phyloP scores from a whole-genome alignment of 306 rosid genomes.

The Hylodesmum podocarpum region DNA sequence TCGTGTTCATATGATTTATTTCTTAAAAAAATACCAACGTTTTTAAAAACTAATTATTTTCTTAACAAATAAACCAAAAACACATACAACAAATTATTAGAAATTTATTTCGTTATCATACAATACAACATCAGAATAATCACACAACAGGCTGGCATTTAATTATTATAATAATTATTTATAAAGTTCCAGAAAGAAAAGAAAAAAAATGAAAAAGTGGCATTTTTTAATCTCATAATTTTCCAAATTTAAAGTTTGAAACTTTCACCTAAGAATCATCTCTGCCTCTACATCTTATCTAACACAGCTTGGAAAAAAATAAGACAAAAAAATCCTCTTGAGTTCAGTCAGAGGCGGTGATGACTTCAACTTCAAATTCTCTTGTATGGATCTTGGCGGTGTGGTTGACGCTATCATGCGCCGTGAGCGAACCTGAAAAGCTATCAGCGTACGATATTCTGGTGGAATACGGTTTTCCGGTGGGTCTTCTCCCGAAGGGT shows the following conservation, averaged over 20 bases:
- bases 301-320: background rate
- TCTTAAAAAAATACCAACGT: no score
- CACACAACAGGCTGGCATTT: no score
- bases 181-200: no score
- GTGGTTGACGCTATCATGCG: background rate
- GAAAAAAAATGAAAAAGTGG: no score
- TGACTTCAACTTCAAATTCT: conserved; percentile 10
- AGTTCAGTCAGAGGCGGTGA: background rate
- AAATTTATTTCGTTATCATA: no score
- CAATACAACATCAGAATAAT: background rate
- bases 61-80: background rate
- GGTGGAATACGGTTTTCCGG: conserved; percentile 51
- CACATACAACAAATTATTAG: background rate
- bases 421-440: background rate
- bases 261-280: background rate
- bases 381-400: background rate
- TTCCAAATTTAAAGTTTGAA: no score
- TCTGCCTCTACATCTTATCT: background rate
- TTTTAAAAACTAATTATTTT: no score
- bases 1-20: no score
- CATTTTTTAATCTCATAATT: no score
- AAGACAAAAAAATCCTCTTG: background rate
- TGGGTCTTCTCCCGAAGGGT: conserved; percentile 65
- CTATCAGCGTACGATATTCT: conserved; percentile 57
- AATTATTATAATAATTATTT: no score